Evolutionary conservation across 1,139 yeast genomes (phyloP).

Genomic region (Diutina scorzettiae): DNA sequence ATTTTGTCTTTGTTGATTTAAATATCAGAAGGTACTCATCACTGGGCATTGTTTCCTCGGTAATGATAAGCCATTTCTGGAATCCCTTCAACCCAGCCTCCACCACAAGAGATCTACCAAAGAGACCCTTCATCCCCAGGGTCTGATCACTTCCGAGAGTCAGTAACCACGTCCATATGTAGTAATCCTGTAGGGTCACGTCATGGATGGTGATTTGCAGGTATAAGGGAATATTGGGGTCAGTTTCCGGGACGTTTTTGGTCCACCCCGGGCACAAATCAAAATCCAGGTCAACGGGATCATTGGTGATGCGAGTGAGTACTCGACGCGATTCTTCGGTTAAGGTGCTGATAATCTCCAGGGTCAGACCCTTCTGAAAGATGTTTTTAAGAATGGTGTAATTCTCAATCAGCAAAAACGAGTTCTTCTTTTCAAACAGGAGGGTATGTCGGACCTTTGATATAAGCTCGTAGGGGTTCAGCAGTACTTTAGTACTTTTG

Average conservation of each 20-base stretch:
- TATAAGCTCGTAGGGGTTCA: constrained; percentile 29
- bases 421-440: constrained; percentile 56
- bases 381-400: constrained; percentile 62
- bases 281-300: constrained; percentile 29
- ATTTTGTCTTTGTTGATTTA: constrained; percentile 7
- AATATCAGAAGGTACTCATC: constrained; percentile 26
- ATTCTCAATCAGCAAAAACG: constrained; percentile 68
- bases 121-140: constrained; percentile 45
- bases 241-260: constrained; percentile 11
- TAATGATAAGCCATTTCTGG: constrained; percentile 73
- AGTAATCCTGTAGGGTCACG: constrained; percentile 73
- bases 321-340: constrained; percentile 68
- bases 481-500: constrained; percentile 49
- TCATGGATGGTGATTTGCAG: constrained; percentile 46
- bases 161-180: constrained; percentile 86
- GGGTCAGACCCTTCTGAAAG: constrained; percentile 47
- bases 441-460: constrained; percentile 54
- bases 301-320: constrained; percentile 42
- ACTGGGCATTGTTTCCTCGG: constrained; percentile 47
- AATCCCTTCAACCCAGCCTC: constrained; percentile 66
- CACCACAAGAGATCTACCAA: constrained; percentile 71
- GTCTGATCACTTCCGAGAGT: constrained; percentile 70
- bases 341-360: constrained; percentile 48
- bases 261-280: constrained; percentile 36
- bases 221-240: constrained; percentile 24